Percentiles rank a stretch among this genome's conserved stretches.
Conservation (phyloP, 1,284 basidiomycete genomes). For the Trametes versicolor region DNA sequence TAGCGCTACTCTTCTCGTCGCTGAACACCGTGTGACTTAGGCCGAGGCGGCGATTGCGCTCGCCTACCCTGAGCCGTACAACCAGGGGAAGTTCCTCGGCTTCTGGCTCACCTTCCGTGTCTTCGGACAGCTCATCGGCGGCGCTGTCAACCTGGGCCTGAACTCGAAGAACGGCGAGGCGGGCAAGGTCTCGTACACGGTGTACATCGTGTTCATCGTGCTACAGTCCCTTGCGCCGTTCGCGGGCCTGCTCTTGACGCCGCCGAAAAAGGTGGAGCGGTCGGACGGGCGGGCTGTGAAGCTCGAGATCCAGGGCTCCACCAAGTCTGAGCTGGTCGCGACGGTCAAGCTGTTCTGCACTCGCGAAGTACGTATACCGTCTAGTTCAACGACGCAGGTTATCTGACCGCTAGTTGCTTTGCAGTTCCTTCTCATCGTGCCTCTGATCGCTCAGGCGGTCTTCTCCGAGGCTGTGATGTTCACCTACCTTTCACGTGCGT, state of each 20-base stretch:
- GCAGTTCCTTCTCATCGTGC: constrained; percentile 22
- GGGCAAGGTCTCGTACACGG: constrained; percentile 25
- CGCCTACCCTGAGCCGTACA: constrained; percentile 23
- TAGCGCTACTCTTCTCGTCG: background rate
- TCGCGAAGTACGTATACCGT: constrained; percentile 12
- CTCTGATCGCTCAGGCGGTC: constrained; percentile 19
- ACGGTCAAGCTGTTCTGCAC: constrained; percentile 21
- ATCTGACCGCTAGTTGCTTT: background rate
- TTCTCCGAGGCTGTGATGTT: constrained; percentile 24
- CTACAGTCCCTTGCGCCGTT: constrained; percentile 20
- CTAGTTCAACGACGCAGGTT: no score
- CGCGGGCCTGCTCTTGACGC: constrained; percentile 22
- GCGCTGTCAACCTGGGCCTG: constrained; percentile 24
- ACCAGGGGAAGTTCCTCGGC: constrained; percentile 25
- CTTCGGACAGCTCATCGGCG: constrained; percentile 23
- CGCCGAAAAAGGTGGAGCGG: constrained; percentile 24
- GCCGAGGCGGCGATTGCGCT: constrained; percentile 20
- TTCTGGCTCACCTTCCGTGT: constrained; percentile 28
- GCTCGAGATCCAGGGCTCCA: constrained; percentile 23
- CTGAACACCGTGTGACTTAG: background rate
- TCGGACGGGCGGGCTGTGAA: constrained; percentile 20
- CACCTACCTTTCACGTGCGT: constrained; percentile 21
- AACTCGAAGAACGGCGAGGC: constrained; percentile 16
- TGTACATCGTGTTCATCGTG: constrained; percentile 26
- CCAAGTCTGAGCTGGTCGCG: constrained; percentile 12